Conservation (phyloP, 805 yeast species). For the Dipodascus geniculatus region DNA sequence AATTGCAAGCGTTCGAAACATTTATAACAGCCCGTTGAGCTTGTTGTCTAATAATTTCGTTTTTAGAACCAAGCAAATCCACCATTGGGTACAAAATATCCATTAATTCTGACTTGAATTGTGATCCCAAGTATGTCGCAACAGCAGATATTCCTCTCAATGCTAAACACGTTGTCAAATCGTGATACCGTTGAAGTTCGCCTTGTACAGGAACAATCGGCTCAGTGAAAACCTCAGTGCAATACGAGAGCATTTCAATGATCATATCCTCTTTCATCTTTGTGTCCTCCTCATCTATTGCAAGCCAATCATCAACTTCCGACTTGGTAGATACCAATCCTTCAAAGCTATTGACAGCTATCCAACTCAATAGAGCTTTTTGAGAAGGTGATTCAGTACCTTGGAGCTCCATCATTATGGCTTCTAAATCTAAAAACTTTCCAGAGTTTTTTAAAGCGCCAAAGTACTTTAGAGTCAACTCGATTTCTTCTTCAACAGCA, state of each 20-base stretch:
- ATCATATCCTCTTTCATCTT: not conserved
- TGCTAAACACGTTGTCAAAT: slow-evolving; percentile 8
- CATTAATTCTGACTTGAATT: slow-evolving; percentile 45
- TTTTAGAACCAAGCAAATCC: slow-evolving; percentile 53
- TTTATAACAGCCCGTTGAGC: slow-evolving; percentile 43
- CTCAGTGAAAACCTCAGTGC: not conserved
- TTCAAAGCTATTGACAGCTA: slow-evolving; percentile 2
- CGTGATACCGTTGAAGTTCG: slow-evolving; percentile 6
- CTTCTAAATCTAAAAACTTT: not conserved
- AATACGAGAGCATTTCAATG: not conserved
- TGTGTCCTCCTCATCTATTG: not conserved
- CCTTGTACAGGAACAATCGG: slow-evolving; percentile 5
- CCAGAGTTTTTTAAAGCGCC: not conserved
- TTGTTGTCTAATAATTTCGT: slow-evolving; percentile 33
- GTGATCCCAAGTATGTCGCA: slow-evolving; percentile 20
- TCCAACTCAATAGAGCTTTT: slow-evolving; percentile 1
- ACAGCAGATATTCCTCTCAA: slow-evolving; percentile 15
- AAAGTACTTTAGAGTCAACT: not conserved
- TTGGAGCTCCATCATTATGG: not conserved
- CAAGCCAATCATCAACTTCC: slow-evolving; percentile 5
- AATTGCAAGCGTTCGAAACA: slow-evolving; percentile 40
- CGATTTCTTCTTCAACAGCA: not conserved
- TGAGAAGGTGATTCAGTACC: not conserved
- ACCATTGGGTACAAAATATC: slow-evolving; percentile 64
- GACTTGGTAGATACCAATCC: not conserved